A percentile compares a stretch with the other conserved stretches of the same genome.
Conservation (phyloP, 2,329 filamentous ascomycete genomes). For the Trichophyton equinum region DNA sequence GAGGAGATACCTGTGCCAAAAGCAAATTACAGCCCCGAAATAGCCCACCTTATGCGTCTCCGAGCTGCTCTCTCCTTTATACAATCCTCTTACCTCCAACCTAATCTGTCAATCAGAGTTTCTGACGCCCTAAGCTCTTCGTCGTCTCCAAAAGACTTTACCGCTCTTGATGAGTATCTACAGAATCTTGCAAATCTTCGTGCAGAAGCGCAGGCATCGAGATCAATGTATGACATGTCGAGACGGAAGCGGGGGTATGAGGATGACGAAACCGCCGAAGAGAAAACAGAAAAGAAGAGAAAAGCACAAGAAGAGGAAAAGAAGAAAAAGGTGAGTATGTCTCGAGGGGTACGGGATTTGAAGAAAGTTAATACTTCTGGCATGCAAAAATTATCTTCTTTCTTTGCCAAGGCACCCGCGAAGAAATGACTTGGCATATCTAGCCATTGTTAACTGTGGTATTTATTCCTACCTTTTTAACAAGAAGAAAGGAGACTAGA, state of each 20-base stretch:
- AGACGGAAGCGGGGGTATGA: slow-evolving; percentile 32
- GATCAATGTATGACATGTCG: slow-evolving; percentile 41
- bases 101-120: slow-evolving; percentile 26
- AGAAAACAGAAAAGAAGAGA: slow-evolving; percentile 63
- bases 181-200: slow-evolving; percentile 53
- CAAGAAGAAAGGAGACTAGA: neutral
- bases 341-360: slow-evolving; percentile 62
- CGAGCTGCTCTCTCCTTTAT: slow-evolving; percentile 40
- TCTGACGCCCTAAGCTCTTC: slow-evolving; percentile 27
- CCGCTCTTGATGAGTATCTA: slow-evolving; percentile 58
- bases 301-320: slow-evolving; percentile 83
- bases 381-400: slow-evolving; percentile 95
- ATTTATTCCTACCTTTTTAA: neutral
- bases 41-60: slow-evolving; percentile 32
- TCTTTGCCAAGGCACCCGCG: slow-evolving; percentile 56
- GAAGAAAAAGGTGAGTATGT: slow-evolving; percentile 63
- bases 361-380: slow-evolving; percentile 82
- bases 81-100: slow-evolving; percentile 37
- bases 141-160: slow-evolving; percentile 49
- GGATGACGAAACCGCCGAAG: slow-evolving; percentile 30
- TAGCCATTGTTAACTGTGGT: too few species aligned
- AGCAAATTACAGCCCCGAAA: slow-evolving; percentile 10
- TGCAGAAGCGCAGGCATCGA: slow-evolving; percentile 56
- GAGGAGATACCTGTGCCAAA: slow-evolving; percentile 15
- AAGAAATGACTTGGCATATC: neutral